Evolutionary conservation across 2,329 filamentous ascomycete genomes (phyloP), one percentile per base, ranked within the genome.

Genomic region (Cercospora nicotianae): DNA sequence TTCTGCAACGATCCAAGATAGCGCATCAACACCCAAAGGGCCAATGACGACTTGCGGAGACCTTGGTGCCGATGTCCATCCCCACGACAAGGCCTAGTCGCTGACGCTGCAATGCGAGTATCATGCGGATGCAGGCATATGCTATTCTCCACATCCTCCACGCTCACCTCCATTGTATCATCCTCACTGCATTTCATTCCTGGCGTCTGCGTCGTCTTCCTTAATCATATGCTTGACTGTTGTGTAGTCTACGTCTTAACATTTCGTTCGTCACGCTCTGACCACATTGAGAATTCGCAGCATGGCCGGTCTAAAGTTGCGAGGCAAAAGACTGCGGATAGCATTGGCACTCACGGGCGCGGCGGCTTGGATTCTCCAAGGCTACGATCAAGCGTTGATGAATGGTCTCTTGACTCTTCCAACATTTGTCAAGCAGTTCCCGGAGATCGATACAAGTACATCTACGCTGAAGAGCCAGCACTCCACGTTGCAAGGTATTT

Each of bases 371-470:
- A 60, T 72, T 23, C 62, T 72, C 1, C 70, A 75, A 66, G 73
- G 73, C 31, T 73, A 73, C 28, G 72, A 75, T 33, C 69, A 80
- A 72, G 80, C 80, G 70, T 75, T 82, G 8, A 82, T 81, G 51
- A 81, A 81, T 63, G 81, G 80, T 65, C 75, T 83, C 7, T 74
- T 82, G 63, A 81, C 79, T 2, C 73, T 82, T 13, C 69, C 78
- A 1, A 78, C 79, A 0, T 82, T 82, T 70, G 74, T 72, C 51
- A 76, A 75, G 28, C 77, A 77, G 59, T 82, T 83, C 67, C 79
- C 81, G 0, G 72, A 75, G 1, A 81, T 82, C 60, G 73, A 81
- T 60, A 65, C 70, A 42, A 42, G 71, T 6, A 68, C 72, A 8
- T 61, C 72, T 13, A 67, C 70, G 31, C 67, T 61, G 12, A 67